Base-by-base conservation (phyloP, 768 basidiomycete genomes). In the Lactarius sanguifluus region DNA sequence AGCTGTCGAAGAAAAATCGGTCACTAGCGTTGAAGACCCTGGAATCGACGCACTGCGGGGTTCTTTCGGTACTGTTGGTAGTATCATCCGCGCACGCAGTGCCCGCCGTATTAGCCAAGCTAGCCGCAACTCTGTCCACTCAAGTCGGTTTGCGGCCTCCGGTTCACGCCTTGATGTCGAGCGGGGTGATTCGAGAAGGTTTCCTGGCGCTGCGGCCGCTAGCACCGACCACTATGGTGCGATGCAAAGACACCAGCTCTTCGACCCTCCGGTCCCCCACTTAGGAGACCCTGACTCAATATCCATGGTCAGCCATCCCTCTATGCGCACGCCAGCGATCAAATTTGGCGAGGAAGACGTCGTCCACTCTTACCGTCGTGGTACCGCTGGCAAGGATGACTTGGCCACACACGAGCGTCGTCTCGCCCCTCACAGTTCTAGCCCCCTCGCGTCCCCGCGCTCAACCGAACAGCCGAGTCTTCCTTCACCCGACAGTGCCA, bases 21-120 rank as follows among this genome's bases (percentile, higher is more conserved):
- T 81, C 1, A 66, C 83, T 5, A 88, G 85, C 0, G 64, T 86
- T 23, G 94, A 98, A 75, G 94, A 98, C 70, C 96, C 96, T 0
- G 96, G 96, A 3, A 91, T 97, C 75, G 95, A 94, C 68, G 85
- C 95, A 2, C 82, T 98, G 0, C 85, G 97, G 20, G 96, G 96
- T 18, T 90, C 90, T 2, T 96, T 96, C 71, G 94, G 96, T 5
- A 84, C 95, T 0, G 81, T 98, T 52, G 96, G 97, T 20, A 94
- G 91, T 74, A 90, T 98, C 72, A 93, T 96, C 64, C 76, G 81
- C 58, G 77, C 73, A 23, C 72, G 75, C 36, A 70, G 73, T 54
- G 73, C 72, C 43, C 70, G 67, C 23, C 70, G 72, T 59, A 56
- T 73, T 47, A 76, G 74, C 70, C 62, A 69, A 61, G 12, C 89